Percentiles rank a stretch among this genome's conserved stretches.
Conservation (phyloP, 2,329 filamentous ascomycete species). For the Colletotrichum sp. region DNA sequence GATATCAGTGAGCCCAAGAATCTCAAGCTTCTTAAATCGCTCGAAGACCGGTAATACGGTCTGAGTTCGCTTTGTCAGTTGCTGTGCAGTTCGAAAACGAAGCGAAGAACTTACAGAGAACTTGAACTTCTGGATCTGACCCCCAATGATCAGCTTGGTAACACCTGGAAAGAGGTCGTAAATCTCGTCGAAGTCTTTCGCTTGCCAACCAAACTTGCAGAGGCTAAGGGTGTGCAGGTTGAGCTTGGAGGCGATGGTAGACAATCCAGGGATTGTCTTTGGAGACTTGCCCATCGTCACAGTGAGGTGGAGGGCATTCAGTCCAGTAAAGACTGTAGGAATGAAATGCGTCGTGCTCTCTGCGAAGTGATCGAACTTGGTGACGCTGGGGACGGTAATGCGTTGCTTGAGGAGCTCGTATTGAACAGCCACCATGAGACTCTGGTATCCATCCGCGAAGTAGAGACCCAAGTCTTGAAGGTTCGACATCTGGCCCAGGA, state of each 20-base stretch:
- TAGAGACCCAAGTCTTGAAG: neutral
- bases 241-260: neutral
- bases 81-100: neutral
- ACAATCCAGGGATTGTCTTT: neutral
- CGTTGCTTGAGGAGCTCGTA: neutral
- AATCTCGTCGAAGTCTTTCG: neutral
- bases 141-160: neutral
- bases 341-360: neutral
- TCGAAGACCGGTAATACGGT: neutral
- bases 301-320: neutral
- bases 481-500: neutral
- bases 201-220: neutral
- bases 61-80: neutral
- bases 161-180: neutral
- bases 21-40: neutral
- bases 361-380: neutral
- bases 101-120: neutral
- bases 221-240: neutral
- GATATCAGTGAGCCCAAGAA: neutral
- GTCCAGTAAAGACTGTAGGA: neutral
- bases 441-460: neutral
- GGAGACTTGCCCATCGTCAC: rapidly evolving
- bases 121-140: neutral
- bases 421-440: neutral
- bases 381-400: neutral